Evolutionary conservation across 176 grass and related monocot species (phyloP).

Genomic region (Bonia amplexicaulis): DNA sequence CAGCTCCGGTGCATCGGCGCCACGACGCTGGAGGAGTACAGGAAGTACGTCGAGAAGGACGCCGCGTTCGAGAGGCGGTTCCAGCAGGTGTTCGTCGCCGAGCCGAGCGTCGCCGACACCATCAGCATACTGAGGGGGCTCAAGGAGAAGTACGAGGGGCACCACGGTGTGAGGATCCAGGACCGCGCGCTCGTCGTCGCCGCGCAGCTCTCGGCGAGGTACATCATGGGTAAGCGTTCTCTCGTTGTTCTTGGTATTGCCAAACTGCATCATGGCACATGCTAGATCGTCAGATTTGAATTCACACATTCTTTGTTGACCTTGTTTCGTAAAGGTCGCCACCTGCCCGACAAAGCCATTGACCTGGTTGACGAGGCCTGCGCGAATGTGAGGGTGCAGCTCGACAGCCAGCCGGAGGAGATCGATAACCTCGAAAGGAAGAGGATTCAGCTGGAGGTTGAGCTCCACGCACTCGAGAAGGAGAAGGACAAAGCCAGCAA

Average conservation of each 20-base stretch:
- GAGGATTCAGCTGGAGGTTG: slow-evolving; percentile 74
- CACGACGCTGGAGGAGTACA: slow-evolving; percentile 76
- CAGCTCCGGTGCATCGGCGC: slow-evolving; percentile 82
- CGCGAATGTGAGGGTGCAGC: slow-evolving; percentile 76
- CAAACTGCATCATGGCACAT: not conserved
- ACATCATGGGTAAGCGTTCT: slow-evolving; percentile 62
- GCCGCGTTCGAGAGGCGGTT: slow-evolving; percentile 76
- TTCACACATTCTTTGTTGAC: not conserved
- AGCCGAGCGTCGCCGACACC: slow-evolving; percentile 72
- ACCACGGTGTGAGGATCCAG: slow-evolving; percentile 73
- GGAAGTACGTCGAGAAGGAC: slow-evolving; percentile 87
- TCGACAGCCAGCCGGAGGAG: slow-evolving; percentile 78
- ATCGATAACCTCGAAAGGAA: slow-evolving; percentile 82
- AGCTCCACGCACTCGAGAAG: slow-evolving; percentile 75
- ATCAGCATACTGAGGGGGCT: slow-evolving; percentile 65
- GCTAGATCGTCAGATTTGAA: not conserved
- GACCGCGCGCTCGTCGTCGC: slow-evolving; percentile 69
- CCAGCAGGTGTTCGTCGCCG: slow-evolving; percentile 74
- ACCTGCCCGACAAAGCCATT: slow-evolving; percentile 79
- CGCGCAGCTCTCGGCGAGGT: slow-evolving; percentile 66
- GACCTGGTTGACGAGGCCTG: slow-evolving; percentile 83
- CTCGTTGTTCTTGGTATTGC: not conserved
- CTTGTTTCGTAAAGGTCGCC: slow-evolving; percentile 33
- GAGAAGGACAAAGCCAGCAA: slow-evolving; percentile 90
- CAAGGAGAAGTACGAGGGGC: slow-evolving; percentile 81